A percentile compares a stretch with the other conserved stretches of the same genome.
Evolutionary conservation across 495 filamentous ascomycete genomes (phyloP).

Genomic region (Alectoria sarmentosa): DNA sequence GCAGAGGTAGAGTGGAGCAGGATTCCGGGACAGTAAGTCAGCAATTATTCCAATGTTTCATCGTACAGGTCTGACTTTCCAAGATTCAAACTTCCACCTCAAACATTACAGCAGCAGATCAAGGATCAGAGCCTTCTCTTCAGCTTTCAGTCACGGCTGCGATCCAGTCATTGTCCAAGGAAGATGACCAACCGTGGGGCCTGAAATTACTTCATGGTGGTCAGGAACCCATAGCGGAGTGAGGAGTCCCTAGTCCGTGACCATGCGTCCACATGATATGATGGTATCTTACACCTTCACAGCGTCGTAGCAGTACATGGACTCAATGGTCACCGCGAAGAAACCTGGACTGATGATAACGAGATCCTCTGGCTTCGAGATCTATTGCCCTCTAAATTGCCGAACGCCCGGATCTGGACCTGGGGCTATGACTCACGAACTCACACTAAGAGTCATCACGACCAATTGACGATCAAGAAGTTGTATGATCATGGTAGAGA

Average conservation of each 20-base stretch:
- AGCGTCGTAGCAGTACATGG: no score
- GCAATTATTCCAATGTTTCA: no score
- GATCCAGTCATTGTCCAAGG: no score
- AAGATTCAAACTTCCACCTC: no score
- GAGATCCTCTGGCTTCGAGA: conserved; percentile 42
- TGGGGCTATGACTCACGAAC: conserved; percentile 45
- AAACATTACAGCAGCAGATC: no score
- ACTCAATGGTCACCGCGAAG: conserved; percentile 28
- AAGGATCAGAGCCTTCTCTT: no score
- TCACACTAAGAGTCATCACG: conserved; percentile 18
- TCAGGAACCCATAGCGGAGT: not conserved
- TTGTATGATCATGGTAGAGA: conserved; percentile 29
- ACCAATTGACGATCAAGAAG: conserved; percentile 24
- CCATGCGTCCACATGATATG: not conserved
- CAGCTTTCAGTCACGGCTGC: no score
- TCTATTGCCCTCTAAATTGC: conserved; percentile 40
- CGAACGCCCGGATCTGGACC: conserved; percentile 39
- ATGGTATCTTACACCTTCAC: no score
- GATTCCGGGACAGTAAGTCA: no score
- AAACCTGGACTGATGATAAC: conserved; percentile 36
- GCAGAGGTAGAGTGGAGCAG: no score
- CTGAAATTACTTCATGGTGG: conserved; percentile 1
- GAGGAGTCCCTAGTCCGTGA: not conserved
- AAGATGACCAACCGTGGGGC: not conserved
- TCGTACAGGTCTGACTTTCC: no score